Evolutionary conservation across 441 rosid species (phyloP), one percentile per base, ranked within the genome.

Genomic region (Gossypium davidsonii): DNA sequence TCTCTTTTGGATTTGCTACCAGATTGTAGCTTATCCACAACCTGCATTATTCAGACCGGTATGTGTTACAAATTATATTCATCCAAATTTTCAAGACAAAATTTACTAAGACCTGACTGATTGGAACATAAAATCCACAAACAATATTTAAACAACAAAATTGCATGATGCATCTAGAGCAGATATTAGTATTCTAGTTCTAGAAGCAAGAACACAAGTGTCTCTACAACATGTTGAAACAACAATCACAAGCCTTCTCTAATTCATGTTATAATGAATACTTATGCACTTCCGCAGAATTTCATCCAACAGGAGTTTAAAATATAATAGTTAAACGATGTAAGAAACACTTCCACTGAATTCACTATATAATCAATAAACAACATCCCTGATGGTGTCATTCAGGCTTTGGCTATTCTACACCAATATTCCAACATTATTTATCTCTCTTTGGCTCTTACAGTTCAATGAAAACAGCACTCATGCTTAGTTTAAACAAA

Each of bases 21-120:
- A 75, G 96, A 90, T 79, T 95, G 98, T 81, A 93, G 57, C 81
- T 95, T 75, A 78, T 95, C 99, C 76, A 95, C 97, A 78, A 91
- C 98, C 98, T 95, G 81, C 77, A 71, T 39, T 26, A 61, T 66
- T 72, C 69, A 39, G 58, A 66, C 34, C 17, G 70, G 10, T 64
- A 69, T 17, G 67, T 39, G 46, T 4, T 21, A 61, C 52, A 23
- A 37, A 20, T 37, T 61, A 56, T 62, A 52, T 28, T 62, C 39
- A 28, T 17, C 3, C 15, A 26, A 61, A 53, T 26, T 60, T 60
- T 72, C 25, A 31, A 72, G 68, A 18, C 17, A 31, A 52, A 5
- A 68, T 12, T 15, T 31, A 53, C 28, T 31, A 17, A 18, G 18
- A 53, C 12, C 34, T 53, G 73, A 69, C 37, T 69, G 31, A 31